Conservation (phyloP, 495 filamentous ascomycete genomes). For the Aspergillus carlsbadensis region DNA sequence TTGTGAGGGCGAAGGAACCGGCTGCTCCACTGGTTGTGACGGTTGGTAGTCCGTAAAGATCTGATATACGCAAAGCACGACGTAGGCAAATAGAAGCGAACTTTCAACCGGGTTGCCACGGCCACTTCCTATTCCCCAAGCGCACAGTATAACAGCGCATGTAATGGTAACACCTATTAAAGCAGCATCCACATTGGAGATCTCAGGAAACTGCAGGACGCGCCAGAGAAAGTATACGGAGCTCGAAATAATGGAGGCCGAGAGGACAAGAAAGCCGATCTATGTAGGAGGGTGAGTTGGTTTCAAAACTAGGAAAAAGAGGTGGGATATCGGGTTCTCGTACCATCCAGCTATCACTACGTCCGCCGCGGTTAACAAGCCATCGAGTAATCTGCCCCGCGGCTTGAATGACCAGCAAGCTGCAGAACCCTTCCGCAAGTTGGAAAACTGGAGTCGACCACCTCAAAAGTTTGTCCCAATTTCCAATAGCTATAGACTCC, state of each 20-base stretch:
- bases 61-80: conserved; percentile 96
- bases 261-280: conserved; percentile 86
- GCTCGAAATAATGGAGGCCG: conserved; percentile 87
- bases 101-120: conserved; percentile 95
- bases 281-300: conserved; percentile 39
- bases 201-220: conserved; percentile 87
- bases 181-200: conserved; percentile 89
- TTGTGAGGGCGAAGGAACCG: conserved; percentile 49
- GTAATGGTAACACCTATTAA: conserved; percentile 90
- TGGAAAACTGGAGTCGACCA: conserved; percentile 97
- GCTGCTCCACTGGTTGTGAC: conserved; percentile 56
- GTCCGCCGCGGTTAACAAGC: conserved; percentile 83
- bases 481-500: conserved; percentile 74
- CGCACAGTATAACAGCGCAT: conserved; percentile 85
- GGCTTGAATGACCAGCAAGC: conserved; percentile 90
- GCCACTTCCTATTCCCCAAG: conserved; percentile 91
- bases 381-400: conserved; percentile 93
- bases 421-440: conserved; percentile 93
- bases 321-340: conserved; percentile 27
- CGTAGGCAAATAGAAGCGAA: conserved; percentile 92
- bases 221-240: conserved; percentile 96
- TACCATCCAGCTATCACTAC: conserved; percentile 97
- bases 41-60: conserved; percentile 98
- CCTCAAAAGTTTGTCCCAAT: conserved; percentile 84
- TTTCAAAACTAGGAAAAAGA: conserved; percentile 6